Evolutionary conservation across 345 rosid species (phyloP), one percentile per base, ranked within the genome.

Genomic region (Carallia pectinifolia): DNA sequence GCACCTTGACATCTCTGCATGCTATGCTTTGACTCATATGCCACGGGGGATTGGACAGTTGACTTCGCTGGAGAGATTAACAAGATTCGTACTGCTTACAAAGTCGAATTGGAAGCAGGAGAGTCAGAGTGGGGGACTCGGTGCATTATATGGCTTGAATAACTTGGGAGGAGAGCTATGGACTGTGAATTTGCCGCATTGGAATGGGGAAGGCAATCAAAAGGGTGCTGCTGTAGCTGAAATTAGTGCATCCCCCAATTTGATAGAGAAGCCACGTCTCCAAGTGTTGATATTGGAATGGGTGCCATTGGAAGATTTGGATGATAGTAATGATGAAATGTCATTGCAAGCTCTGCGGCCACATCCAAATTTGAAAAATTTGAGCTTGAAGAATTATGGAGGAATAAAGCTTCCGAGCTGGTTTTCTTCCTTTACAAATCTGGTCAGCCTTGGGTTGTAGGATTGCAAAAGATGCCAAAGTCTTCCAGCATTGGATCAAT

Each of bases 1-100:
- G 7, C 29, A 37, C 7, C 65, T 82, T 0, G 31, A 1, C 7
- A 40, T 64, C 10, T 4, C 0, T 10, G 52, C 6, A 2, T 72
- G 77, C 66, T 3, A 6, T 6, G 18, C 15, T 1, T 50, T 76
- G 59, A 50, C 61, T 13, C 58, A 61, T 48, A 61, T 80, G 80
- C 80, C 78, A 8, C 52, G 31, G 31, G 75, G 77, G 52, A 48
- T 76, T 1, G 77, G 66, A 10, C 44, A 76, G 12, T 13, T 80
- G 55, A 79, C 74, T 52, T 67, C 64, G 58, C 68, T 79, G 18
- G 69, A 62, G 33, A 71, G 47, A 33, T 66, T 79, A 13, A 7
- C 69, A 6, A n/a, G 48, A 7, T 75, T 75, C 61, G 23, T 75
- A 8, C 12, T 66, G 37, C 36, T 31, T 1, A 16, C 23, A 5